These are phyloP conservation scores for Periconia sp. DNA, from an alignment of 2,329 filamentous ascomycete genomes.

Conservation along the genomic window DNA sequence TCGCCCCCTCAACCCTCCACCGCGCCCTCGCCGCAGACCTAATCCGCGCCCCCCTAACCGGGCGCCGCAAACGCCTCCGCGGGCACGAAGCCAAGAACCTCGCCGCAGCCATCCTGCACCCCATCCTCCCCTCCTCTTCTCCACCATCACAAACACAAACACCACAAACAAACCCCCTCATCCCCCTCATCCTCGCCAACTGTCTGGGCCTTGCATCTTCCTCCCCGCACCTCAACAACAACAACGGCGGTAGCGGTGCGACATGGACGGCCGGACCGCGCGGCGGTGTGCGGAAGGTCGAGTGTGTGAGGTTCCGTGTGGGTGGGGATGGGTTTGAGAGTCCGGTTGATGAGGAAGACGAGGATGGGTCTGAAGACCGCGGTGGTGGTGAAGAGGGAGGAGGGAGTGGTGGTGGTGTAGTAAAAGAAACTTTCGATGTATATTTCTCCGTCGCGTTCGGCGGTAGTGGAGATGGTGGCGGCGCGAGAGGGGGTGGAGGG, in stretches of 20 bases:
- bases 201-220: conserved; percentile 41
- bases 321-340: conserved; percentile 44
- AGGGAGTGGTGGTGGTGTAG: too few species aligned
- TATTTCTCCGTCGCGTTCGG: conserved; percentile 47
- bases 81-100: conserved; percentile 52
- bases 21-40: conserved; percentile 50
- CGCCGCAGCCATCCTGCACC: conserved; percentile 46
- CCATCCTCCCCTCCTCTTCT: conserved; percentile 39
- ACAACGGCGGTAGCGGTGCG: conserved; percentile 2
- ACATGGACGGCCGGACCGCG: conserved; percentile 42
- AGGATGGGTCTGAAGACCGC: conserved; percentile 19
- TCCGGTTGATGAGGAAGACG: conserved; percentile 45
- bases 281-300: conserved; percentile 42
- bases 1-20: conserved; percentile 46
- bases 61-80: conserved; percentile 45
- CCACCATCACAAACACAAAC: conserved; percentile 16
- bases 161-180: conserved; percentile 33
- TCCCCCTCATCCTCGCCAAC: conserved; percentile 45
- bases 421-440: conserved; percentile 48
- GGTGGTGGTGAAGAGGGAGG: conserved; percentile 5
- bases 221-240: neutral
- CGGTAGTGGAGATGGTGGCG: conserved; percentile 6
- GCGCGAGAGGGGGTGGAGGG: too few species aligned
- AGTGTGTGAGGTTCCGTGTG: conserved; percentile 45
- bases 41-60: conserved; percentile 48